Base-by-base conservation (phyloP, 768 basidiomycete genomes). In the Psilocybe subaeruginosa region DNA sequence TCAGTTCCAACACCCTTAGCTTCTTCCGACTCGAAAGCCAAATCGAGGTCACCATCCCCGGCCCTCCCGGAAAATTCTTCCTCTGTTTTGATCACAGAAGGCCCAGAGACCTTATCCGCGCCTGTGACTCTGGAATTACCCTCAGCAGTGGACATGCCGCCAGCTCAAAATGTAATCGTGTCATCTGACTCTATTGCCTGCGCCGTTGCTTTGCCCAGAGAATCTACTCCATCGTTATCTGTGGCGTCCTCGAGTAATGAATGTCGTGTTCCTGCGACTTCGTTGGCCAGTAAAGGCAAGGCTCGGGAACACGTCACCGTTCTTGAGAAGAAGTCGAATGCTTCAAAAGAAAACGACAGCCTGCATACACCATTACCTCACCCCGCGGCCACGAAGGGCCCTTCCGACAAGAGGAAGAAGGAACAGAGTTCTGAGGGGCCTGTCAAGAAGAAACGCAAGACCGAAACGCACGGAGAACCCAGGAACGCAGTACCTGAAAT, bases 381-480 rank as follows among this genome's bases (percentile, higher is more conserved):
- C 6, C 45, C 19, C 4, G 37, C 52, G 17, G 33, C 4, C 19
- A 19, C 51, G 2, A 45, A 19, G 33, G 27, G 3, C 17, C n/a
- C 8, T 17, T 23, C 45, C 12, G 63, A 55, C 27, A 67, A 64
- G 60, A 59, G 58, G 58, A 60, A 45, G 63, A 61, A 63, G 56
- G 63, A 58, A 3, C n/a, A 41, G 19, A 29, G 54, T 54, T 9
- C 31, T 17, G 56, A 65, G 17, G 60, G 51, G 12, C 59, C 53
- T 17, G 51, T 41, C 52, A 70, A 70, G 64, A 67, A 65, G 64
- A 73, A 72, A 59, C 69, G 70, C 54, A 74, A 71, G 66, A 61
- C 67, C 35, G 57, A 59, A 3, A n/a, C 59, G n/a, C 33, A n/a
- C 41, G 41, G 41, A 16, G 5, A 43, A 17, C 14, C n/a, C 41